Evolutionary conservation across 2,329 filamentous ascomycete genomes (phyloP), one percentile per base, ranked within the genome.

Genomic region (Fusarium multiceps): DNA sequence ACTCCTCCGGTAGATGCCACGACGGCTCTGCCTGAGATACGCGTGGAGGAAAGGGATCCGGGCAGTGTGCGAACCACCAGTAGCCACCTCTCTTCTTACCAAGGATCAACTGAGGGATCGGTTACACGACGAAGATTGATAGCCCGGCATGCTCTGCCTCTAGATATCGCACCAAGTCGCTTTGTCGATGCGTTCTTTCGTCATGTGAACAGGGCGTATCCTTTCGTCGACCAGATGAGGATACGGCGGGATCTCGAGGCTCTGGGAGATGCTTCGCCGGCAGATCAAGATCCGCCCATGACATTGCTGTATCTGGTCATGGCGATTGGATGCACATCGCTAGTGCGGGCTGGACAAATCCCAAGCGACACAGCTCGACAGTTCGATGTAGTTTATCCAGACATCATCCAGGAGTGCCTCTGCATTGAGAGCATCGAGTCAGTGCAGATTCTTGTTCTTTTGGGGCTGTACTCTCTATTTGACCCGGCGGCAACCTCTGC

Each of bases 111-210:
- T 4, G 73, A 74, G n/a, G 65, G 65, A 21, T 66, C 63, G 9
- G n/a, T 55, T 11, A 54, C 59, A 12, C 73, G 59, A 40, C 63
- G 71, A 48, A 55, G 60, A 14, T 48, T 72, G 25, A 63, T 72
- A 21, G 51, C 72, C 7, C 64, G 63, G 13, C 70, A 71, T 28
- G 49, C 72, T 27, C 59, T 75, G 2, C 73, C 73, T 37, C 55
- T 70, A 28, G 68, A 75, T 37, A 70, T 74, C 47, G 65, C 72
- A 11, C 78, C 79, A 8, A 75, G 76, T 13, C 74, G 73, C 20
- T 82, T 82, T 25, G 78, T 82, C 11, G 79, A 83, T 53, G 82
- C 82, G 18, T 84, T 84, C 71, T 83, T 84, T 57, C 78, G 80
- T 18, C 80, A 84, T 59, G 80, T 84, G 27, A 80, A 84, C 61